Conservation (phyloP, 371 early-diverging fungal species). For the Phascolomyces articulosus region DNA sequence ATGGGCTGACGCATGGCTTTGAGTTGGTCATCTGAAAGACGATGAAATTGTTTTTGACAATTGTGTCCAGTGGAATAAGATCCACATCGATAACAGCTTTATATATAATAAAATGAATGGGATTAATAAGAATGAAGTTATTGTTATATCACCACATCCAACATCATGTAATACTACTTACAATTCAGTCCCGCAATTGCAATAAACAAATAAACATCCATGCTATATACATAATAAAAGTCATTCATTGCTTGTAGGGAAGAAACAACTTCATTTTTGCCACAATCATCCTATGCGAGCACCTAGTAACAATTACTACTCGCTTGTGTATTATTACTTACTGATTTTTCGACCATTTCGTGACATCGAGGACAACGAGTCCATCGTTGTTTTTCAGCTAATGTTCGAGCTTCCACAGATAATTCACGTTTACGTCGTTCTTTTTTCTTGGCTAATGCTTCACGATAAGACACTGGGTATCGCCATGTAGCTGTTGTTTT, state of each 20-base stretch:
- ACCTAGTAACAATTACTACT: too few species aligned
- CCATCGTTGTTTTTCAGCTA: conserved; percentile 1
- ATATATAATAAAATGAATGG: neutral
- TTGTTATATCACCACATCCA: too few species aligned
- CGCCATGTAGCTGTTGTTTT: neutral
- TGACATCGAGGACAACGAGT: conserved; percentile 5
- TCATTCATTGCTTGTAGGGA: too few species aligned
- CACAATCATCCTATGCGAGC: too few species aligned
- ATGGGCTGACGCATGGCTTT: neutral
- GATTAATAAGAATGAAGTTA: too few species aligned
- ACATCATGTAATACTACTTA: too few species aligned
- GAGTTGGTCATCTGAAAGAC: neutral
- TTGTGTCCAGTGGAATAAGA: neutral
- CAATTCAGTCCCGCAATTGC: neutral
- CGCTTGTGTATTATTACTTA: neutral
- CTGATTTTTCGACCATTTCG: neutral
- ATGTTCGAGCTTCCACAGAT: neutral
- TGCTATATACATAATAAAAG: too few species aligned
- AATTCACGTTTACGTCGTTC: neutral
- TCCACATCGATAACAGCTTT: neutral
- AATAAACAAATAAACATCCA: neutral
- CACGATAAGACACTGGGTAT: neutral
- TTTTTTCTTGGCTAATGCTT: neutral
- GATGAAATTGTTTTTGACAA: neutral
- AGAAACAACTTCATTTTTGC: too few species aligned